Percentiles rank a stretch among this genome's conserved stretches.
These are phyloP conservation scores for Fomitopsis schrenkii DNA, from an alignment of 1,284 basidiomycete species.

Conservation along the genomic window DNA sequence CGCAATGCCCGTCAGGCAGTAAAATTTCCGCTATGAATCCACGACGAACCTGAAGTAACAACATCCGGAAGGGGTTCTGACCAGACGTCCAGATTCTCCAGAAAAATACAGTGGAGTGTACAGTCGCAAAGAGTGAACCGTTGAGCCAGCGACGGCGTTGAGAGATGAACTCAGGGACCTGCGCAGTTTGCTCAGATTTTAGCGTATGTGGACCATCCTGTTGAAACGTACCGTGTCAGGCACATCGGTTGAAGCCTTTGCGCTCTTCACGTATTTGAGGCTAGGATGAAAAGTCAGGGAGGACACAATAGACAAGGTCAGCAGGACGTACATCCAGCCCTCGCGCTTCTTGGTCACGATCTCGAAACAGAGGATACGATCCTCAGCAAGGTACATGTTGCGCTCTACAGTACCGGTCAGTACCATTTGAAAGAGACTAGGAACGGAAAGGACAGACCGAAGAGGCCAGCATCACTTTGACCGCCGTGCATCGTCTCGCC, in stretches of 20 bases:
- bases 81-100: constrained; percentile 90
- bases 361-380: constrained; percentile 97
- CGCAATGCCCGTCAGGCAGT: neutral
- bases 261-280: constrained; percentile 88
- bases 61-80: constrained; percentile 82
- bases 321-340: constrained; percentile 66
- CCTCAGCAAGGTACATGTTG: constrained; percentile 91
- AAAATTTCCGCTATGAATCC: neutral
- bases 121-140: constrained; percentile 82
- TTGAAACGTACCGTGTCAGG: constrained; percentile 54
- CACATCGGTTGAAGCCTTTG: constrained; percentile 86
- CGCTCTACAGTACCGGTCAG: constrained; percentile 42
- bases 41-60: constrained; percentile 58
- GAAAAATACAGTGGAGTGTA: constrained; percentile 84
- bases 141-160: constrained; percentile 91
- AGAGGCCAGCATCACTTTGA: constrained; percentile 59
- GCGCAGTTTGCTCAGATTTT: constrained; percentile 4
- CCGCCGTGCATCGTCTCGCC: constrained; percentile 86
- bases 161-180: constrained; percentile 85
- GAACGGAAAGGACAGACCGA: constrained; percentile 36
- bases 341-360: constrained; percentile 91
- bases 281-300: constrained; percentile 31
- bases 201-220: neutral
- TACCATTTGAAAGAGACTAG: constrained; percentile 4
- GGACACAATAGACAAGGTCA: neutral